phyloP scores from a whole-genome alignment of 305 asterid species.

The Ilex paraguariensis region DNA sequence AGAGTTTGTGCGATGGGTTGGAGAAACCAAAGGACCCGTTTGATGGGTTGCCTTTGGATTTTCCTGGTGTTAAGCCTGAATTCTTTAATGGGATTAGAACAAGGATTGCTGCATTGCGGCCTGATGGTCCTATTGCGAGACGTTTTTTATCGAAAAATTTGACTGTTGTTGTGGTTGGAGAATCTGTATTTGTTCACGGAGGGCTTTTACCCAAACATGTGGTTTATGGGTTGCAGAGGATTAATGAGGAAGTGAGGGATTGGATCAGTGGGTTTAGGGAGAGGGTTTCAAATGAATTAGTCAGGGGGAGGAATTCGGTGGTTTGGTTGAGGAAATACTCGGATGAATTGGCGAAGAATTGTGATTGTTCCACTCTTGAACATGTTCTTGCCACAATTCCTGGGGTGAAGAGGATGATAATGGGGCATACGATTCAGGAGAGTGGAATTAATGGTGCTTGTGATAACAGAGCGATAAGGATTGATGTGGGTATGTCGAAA shows the following conservation, averaged over 20 bases:
- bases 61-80: conserved; percentile 37
- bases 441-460: conserved; percentile 73
- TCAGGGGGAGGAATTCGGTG: conserved; percentile 58
- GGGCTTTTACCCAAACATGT: conserved; percentile 77
- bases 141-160: conserved; percentile 70
- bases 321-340: conserved; percentile 95
- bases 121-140: conserved; percentile 52
- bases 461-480: conserved; percentile 63
- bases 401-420: conserved; percentile 96
- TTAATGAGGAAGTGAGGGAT: conserved; percentile 69
- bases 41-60: conserved; percentile 44
- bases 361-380: conserved; percentile 77
- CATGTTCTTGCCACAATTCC: conserved; percentile 86
- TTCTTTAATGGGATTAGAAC: conserved; percentile 45
- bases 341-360: conserved; percentile 47
- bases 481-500: conserved; percentile 91
- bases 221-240: conserved; percentile 62
- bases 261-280: conserved; percentile 66
- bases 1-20: conserved; percentile 42
- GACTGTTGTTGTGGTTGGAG: conserved; percentile 83
- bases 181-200: conserved; percentile 84
- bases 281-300: conserved; percentile 43
- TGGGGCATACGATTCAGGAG: conserved; percentile 91
- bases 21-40: conserved; percentile 34
- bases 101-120: conserved; percentile 64